phyloP scores from a whole-genome alignment of 306 rosid species.

The Hylodesmum podocarpum region DNA sequence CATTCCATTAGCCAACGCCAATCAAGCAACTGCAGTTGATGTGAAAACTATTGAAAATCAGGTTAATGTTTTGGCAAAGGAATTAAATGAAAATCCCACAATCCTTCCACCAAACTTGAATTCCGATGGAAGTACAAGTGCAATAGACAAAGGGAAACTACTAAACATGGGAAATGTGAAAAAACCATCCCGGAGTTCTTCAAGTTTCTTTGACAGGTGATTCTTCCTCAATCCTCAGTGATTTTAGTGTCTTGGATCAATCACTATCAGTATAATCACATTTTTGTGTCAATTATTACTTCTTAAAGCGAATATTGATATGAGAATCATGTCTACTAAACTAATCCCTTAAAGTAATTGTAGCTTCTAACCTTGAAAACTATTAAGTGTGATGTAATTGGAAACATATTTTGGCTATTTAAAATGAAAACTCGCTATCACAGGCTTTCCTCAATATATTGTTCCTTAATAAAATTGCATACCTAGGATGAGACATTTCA shows the following conservation, averaged over 20 bases:
- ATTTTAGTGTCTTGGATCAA: background rate
- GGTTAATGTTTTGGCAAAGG: slow-evolving; percentile 34
- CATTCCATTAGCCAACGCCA: slow-evolving; percentile 34
- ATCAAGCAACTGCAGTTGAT: slow-evolving; percentile 30
- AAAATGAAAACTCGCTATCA: slow-evolving; percentile 2
- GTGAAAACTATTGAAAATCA: slow-evolving; percentile 36
- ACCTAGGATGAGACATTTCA: background rate
- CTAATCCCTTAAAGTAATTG: slow-evolving; percentile 12
- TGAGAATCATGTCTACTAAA: slow-evolving; percentile 2
- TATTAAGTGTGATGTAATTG: background rate
- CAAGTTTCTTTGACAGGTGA: slow-evolving; percentile 80
- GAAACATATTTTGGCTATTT: background rate
- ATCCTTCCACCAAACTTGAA: slow-evolving; percentile 35
- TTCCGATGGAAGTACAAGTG: slow-evolving; percentile 28
- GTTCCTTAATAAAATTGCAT: background rate
- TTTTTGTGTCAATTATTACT: background rate
- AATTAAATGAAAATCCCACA: slow-evolving; percentile 42
- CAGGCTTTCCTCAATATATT: background rate
- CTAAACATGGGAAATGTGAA: slow-evolving; percentile 43
- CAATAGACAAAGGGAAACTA: slow-evolving; percentile 29
- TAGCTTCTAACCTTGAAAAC: background rate
- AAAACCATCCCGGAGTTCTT: slow-evolving; percentile 49
- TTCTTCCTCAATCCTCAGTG: slow-evolving; percentile 22
- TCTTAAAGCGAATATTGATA: background rate
- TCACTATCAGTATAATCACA: background rate